Conservation (phyloP, 345 rosid genomes). For the Ceriops tagal region DNA sequence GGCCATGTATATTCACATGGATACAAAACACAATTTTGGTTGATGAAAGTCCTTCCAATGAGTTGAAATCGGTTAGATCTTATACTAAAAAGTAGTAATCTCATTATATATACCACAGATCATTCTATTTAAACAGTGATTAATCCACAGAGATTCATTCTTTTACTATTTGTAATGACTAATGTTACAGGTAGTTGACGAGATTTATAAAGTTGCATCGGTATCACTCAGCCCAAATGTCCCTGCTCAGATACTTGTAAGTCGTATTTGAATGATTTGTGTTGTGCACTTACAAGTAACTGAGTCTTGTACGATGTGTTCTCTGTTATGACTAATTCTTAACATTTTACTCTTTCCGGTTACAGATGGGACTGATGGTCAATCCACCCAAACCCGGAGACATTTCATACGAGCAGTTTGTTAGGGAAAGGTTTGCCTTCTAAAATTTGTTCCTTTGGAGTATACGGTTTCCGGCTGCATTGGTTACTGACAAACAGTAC, state of each 20-base stretch:
- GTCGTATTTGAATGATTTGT: constrained; percentile 26
- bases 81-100: too few relatives aligned
- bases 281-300: constrained; percentile 4
- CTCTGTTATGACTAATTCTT: not conserved
- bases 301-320: constrained; percentile 7
- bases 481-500: constrained; percentile 6
- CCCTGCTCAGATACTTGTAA: constrained; percentile 95
- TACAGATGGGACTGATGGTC: constrained; percentile 98
- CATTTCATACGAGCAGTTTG: constrained; percentile 72
- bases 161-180: constrained; percentile 15
- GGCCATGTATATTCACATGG: constrained; percentile 1
- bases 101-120: not conserved
- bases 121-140: constrained; percentile 1
- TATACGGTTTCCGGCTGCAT: constrained; percentile 1
- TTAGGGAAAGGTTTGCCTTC: constrained; percentile 70
- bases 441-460: constrained; percentile 8
- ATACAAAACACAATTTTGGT: not conserved
- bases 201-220: constrained; percentile 92
- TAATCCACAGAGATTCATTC: constrained; percentile 1
- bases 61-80: too few relatives aligned
- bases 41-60: too few relatives aligned
- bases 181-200: constrained; percentile 74
- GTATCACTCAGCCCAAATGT: constrained; percentile 93
- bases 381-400: constrained; percentile 93
- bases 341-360: constrained; percentile 10